These are phyloP conservation scores for Brassica hybrid DNA, from an alignment of 441 rosid species.

Conservation along the genomic window DNA sequence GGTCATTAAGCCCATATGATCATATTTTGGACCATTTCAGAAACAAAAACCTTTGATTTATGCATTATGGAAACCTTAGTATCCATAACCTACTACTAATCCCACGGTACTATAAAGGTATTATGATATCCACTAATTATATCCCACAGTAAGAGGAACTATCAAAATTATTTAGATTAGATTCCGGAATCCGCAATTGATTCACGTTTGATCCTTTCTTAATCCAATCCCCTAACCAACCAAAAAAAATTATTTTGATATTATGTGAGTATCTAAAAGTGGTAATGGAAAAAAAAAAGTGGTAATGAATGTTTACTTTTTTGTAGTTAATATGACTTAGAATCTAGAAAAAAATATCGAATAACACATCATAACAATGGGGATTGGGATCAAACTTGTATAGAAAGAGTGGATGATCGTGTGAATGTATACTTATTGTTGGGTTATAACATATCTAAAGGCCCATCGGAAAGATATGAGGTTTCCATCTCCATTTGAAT, in stretches of 20 bases:
- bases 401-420: background rate
- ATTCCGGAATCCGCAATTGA: background rate
- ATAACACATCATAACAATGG: background rate
- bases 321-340: background rate
- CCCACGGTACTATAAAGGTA: background rate
- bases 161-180: background rate
- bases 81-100: background rate
- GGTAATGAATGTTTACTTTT: background rate
- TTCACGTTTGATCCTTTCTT: background rate
- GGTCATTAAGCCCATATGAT: conserved; percentile 5
- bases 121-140: background rate
- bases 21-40: background rate
- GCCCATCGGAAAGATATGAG: background rate
- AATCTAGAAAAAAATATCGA: background rate
- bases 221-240: background rate
- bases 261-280: background rate
- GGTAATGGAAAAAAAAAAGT: no score
- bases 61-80: background rate
- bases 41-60: background rate
- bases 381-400: background rate
- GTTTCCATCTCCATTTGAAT: background rate
- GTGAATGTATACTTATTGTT: background rate
- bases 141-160: background rate
- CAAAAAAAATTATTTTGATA: background rate
- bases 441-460: background rate